Percentiles rank a stretch among this genome's conserved stretches.
Evolutionary conservation across 2,329 filamentous ascomycete species (phyloP).

Genomic region (Botryotinia narcissicola): DNA sequence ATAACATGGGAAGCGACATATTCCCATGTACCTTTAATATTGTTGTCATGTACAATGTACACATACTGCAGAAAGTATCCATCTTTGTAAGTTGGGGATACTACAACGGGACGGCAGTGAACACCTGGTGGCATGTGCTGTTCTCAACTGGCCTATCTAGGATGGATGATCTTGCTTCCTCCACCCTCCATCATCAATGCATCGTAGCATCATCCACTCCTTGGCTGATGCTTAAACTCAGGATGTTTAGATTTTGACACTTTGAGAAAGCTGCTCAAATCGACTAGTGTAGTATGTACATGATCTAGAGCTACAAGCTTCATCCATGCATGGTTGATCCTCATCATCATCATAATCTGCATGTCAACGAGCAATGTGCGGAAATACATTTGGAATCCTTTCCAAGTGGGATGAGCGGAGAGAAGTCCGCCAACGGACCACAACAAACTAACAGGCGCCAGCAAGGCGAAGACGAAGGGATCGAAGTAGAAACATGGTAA

Average conservation of each 20-base stretch:
- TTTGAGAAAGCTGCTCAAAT: slow-evolving; percentile 10
- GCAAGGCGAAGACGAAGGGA: slow-evolving; percentile 2
- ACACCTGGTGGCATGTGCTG: slow-evolving; percentile 33
- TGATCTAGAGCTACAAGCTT: slow-evolving; percentile 16
- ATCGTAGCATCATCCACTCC: slow-evolving; percentile 19
- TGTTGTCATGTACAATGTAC: slow-evolving; percentile 26
- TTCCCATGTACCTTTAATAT: slow-evolving; percentile 4
- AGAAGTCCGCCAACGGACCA: neutral
- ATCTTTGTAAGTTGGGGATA: slow-evolving; percentile 19
- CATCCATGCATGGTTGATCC: slow-evolving; percentile 18
- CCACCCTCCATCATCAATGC: slow-evolving; percentile 16
- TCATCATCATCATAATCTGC: slow-evolving; percentile 19
- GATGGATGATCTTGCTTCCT: slow-evolving; percentile 3
- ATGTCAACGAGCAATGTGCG: slow-evolving; percentile 22
- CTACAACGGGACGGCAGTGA: slow-evolving; percentile 26
- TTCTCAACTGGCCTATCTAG: slow-evolving; percentile 12
- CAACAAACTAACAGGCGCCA: slow-evolving; percentile 5
- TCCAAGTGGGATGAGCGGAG: slow-evolving; percentile 14
- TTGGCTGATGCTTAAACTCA: slow-evolving; percentile 20
- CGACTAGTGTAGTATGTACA: neutral
- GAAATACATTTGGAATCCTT: slow-evolving; percentile 5
- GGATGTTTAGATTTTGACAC: slow-evolving; percentile 15
- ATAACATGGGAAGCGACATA: slow-evolving; percentile 24
- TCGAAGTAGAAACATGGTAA: neutral
- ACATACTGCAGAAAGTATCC: slow-evolving; percentile 18